Base-by-base conservation (phyloP, 176 grass and related monocot species). In the Hyparrhenia diplandra region DNA sequence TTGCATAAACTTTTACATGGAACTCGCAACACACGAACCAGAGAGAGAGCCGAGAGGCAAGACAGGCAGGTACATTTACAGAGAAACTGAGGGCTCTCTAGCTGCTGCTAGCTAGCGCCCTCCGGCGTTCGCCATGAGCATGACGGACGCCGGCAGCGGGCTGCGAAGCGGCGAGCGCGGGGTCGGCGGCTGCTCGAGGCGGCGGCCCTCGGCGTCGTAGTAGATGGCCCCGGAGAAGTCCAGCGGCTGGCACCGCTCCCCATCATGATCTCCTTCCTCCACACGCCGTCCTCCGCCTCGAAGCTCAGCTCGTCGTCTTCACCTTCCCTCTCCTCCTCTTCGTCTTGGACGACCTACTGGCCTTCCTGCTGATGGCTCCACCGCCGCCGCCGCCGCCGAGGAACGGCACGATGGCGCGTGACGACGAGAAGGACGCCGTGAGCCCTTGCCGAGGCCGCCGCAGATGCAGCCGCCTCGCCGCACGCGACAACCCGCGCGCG, bases 151-250 rank as follows among this genome's bases (percentile, higher is more conserved):
- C 67, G 83, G 86, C n/a, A 94, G 59, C 75, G 89, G 92, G 76
- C 92, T 94, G 4, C 92, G 82, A 43, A 94, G n/a, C 70, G 89
- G 92, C 78, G 89, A 85, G 28, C 92, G 87, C 34, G 92, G 92
- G 9, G 92, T 66, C 13, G 90, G 90, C 58, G 85, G 62, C 25
- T 72, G 70, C 21, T 69, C 88, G 42, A 98, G 86, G 72, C 82
- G 87, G 10, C 83, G 82, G 0, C 96, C 96, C 8, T 91, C 77
- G 67, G 85, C 83, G 71, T 99, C 96, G 79, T 99, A 99, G 78
- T 91, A 88, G 81, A 99, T 99, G 62, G 84, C 90, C 0, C 92
- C 96, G 64, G 96, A 88, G 92, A 95, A 99, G 20, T 92, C 69
- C 13, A 94, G 85, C 35, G 92, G 95, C 80, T 86, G 90, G 79